A percentile compares a stretch with the other conserved stretches of the same genome.
Evolutionary conservation across 2,329 filamentous ascomycete species (phyloP).

Genomic region (Daldinia sp.): DNA sequence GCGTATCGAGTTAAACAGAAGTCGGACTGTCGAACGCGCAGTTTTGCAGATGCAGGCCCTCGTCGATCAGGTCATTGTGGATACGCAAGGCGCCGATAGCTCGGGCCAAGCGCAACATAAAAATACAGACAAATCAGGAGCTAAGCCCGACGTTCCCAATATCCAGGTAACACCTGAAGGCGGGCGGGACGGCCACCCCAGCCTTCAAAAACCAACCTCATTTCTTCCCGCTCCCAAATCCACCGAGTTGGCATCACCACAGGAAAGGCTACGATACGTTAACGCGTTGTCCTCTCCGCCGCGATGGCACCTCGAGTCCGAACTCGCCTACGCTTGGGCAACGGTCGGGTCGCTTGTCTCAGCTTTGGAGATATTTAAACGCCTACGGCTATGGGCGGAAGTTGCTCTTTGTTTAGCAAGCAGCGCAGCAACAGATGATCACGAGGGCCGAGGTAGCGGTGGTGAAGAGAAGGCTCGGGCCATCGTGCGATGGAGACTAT

Average conservation of each 20-base stretch:
- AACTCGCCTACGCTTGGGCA: constrained; percentile 93
- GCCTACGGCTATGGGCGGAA: constrained; percentile 92
- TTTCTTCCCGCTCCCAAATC: constrained; percentile 82
- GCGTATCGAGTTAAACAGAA: constrained; percentile 86
- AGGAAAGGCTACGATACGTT: constrained; percentile 81
- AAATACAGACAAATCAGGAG: constrained; percentile 32
- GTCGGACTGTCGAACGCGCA: constrained; percentile 86
- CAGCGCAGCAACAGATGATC: constrained; percentile 65
- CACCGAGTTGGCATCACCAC: constrained; percentile 79
- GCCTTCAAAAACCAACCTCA: constrained; percentile 65
- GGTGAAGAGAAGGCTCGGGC: constrained; percentile 82
- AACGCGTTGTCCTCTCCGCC: constrained; percentile 85
- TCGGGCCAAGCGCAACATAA: constrained; percentile 41
- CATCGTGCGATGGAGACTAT: constrained; percentile 81
- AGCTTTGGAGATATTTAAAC: constrained; percentile 94
- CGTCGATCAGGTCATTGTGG: constrained; percentile 92
- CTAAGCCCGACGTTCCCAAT: constrained; percentile 50
- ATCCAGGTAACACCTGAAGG: constrained; percentile 56
- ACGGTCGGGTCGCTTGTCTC: constrained; percentile 85
- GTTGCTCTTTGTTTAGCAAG: constrained; percentile 86
- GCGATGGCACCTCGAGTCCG: constrained; percentile 92
- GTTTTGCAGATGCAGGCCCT: constrained; percentile 93
- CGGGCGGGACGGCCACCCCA: constrained; percentile 20
- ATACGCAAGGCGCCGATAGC: constrained; percentile 60
- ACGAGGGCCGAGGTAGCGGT: constrained; percentile 60